phyloP scores from a whole-genome alignment of 2,329 filamentous ascomycete genomes.

The Diaporthe capsici region DNA sequence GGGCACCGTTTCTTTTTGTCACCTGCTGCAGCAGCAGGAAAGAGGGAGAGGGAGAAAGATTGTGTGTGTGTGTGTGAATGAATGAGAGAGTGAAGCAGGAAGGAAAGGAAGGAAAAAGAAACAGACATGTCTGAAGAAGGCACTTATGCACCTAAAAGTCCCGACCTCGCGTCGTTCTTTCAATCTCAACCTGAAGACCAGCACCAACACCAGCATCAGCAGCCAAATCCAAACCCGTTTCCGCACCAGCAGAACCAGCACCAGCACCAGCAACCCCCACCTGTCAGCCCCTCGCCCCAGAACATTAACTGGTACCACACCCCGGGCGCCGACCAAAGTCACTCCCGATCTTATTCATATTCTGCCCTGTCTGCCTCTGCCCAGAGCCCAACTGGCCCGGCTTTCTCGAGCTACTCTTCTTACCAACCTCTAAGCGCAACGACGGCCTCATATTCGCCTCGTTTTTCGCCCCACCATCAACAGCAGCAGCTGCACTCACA shows the following conservation, averaged over 20 bases:
- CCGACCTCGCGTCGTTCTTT: slow-evolving; percentile 38
- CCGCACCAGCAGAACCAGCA: slow-evolving; percentile 40
- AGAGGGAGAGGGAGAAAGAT: neutral
- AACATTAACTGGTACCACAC: slow-evolving; percentile 40
- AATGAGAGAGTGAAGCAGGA: slow-evolving; percentile 17
- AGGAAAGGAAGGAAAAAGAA: slow-evolving; percentile 9
- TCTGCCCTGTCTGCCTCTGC: slow-evolving; percentile 38
- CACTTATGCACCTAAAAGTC: slow-evolving; percentile 34
- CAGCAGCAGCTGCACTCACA: slow-evolving; percentile 26
- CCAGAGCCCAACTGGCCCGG: slow-evolving; percentile 39
- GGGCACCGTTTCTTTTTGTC: slow-evolving; percentile 13
- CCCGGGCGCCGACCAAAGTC: slow-evolving; percentile 35
- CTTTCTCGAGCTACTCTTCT: slow-evolving; percentile 33
- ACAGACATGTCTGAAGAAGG: slow-evolving; percentile 38
- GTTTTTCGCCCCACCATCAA: slow-evolving; percentile 37
- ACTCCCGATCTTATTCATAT: slow-evolving; percentile 41
- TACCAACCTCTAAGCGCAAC: slow-evolving; percentile 38
- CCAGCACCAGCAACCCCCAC: slow-evolving; percentile 23
- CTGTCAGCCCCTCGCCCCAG: slow-evolving; percentile 33
- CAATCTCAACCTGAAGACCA: slow-evolving; percentile 44
- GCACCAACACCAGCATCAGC: slow-evolving; percentile 45
- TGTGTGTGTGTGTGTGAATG: neutral
- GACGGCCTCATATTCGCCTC: slow-evolving; percentile 33
- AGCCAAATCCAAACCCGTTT: slow-evolving; percentile 39
- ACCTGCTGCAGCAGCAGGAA: neutral